phyloP scores from a whole-genome alignment of 2,329 filamentous ascomycete species.

The Gaeumannomyces sp. region DNA sequence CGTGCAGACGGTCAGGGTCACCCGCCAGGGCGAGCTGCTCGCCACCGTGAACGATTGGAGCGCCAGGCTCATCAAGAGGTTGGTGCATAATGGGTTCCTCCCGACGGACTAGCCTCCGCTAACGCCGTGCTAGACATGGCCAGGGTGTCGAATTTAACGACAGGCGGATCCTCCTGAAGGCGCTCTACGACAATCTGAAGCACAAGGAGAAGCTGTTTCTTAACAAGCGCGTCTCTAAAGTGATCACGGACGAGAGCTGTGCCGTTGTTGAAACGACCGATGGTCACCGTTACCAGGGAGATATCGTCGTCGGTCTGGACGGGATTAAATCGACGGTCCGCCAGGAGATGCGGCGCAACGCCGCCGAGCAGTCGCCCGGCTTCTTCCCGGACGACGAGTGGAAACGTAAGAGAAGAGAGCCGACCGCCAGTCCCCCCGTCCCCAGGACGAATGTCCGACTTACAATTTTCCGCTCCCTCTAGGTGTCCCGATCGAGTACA shows the following conservation, averaged over 20 bases:
- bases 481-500: constrained; percentile 12
- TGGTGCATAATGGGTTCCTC: constrained; percentile 17
- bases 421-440: too few species aligned
- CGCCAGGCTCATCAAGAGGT: not conserved
- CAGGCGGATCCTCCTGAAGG: constrained; percentile 26
- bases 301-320: constrained; percentile 33
- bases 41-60: not conserved
- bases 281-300: constrained; percentile 24
- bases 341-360: constrained; percentile 13
- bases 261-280: constrained; percentile 26
- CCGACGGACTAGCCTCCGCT: too few species aligned
- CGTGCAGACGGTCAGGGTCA: not conserved
- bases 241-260: constrained; percentile 19
- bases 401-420: not conserved
- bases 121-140: too few species aligned
- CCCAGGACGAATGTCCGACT: too few species aligned
- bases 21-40: not conserved
- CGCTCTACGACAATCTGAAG: constrained; percentile 26
- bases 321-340: constrained; percentile 30
- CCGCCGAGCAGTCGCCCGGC: constrained; percentile 10
- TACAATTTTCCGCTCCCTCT: too few species aligned
- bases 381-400: constrained; percentile 13
- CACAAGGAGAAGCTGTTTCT: constrained; percentile 27
- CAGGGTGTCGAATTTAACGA: constrained; percentile 3
- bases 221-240: constrained; percentile 21